Evolutionary conservation across 129 eudicot species (phyloP).

Genomic region (Sambucus nigra): DNA sequence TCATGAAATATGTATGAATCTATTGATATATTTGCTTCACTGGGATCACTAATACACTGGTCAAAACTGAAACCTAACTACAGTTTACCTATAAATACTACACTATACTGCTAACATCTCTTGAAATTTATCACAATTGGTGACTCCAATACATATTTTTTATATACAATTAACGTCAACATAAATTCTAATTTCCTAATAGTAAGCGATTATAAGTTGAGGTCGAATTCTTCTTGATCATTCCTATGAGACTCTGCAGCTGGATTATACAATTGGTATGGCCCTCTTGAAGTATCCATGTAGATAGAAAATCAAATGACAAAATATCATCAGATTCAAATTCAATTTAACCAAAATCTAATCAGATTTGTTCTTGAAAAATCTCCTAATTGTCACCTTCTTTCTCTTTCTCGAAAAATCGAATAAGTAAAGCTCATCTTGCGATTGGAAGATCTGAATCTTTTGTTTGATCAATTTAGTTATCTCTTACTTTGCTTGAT

Average conservation of each 20-base stretch:
- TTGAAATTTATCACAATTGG: too few relatives aligned
- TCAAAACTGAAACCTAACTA: too few relatives aligned
- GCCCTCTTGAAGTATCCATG: constrained; percentile 9
- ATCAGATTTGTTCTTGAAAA: neutral
- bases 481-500: constrained; percentile 5
- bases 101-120: too few relatives aligned
- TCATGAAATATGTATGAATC: too few relatives aligned
- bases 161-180: too few relatives aligned
- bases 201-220: constrained; percentile 8
- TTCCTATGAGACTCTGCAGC: constrained; percentile 2
- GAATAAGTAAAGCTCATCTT: constrained; percentile 26
- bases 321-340: neutral
- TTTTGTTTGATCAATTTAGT: neutral
- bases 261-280: constrained; percentile 5
- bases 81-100: too few relatives aligned
- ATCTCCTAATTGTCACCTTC: constrained; percentile 13
- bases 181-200: neutral
- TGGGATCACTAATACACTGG: too few relatives aligned
- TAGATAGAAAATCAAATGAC: neutral
- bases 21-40: too few relatives aligned
- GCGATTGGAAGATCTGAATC: constrained; percentile 22
- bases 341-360: neutral
- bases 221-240: constrained; percentile 6
- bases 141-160: too few relatives aligned
- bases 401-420: constrained; percentile 29